Base-by-base conservation (phyloP, 768 basidiomycete species). In the Pilatotrama ljubarskyi region DNA sequence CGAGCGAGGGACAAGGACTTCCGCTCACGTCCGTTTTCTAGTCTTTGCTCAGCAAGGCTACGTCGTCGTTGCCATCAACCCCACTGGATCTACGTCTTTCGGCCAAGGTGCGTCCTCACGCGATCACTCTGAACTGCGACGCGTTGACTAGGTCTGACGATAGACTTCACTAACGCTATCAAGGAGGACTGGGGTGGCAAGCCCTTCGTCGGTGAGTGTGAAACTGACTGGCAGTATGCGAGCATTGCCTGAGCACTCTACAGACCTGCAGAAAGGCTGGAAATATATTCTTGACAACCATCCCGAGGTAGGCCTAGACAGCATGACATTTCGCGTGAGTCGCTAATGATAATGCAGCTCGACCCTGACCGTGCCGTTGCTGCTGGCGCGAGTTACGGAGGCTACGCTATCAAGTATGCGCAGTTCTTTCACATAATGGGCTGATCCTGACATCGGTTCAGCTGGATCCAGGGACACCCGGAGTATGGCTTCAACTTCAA, bases 401-500 rank as follows among this genome's bases (percentile, higher is more conserved):
- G 93, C 59, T 93, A 90, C 72, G 90, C 92, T 14, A 87, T 93
- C 77, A 93, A 94, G 91, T 92, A 67, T 17, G 81, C 57, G 4
- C 24, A 6, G 32, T 26, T 42, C 64, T 37, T 11, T 5, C 2
- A 1, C n/a, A 66, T 38, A 47, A 20, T 36, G 9, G 22, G 43
- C 38, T 29, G 37, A 51, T 55, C 24, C 62, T 17, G 61, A 55
- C 14, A 17, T 29, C 48, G 51, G 5, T 2, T 40, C 49, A 96
- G 94, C 72, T 97, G 93, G 93, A 95, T 97, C 54, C 91, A 96
- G 75, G 93, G 94, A 0, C 92, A 97, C 69, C 91, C 91, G 10
- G 93, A 96, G 66, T 92, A 80, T 63, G 87, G 82, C 3, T 93
- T 94, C 70, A 82, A 83, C 20, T 97, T 98, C 80, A 97, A 95